Evolutionary conservation across 257 asterid species (phyloP).

Genomic region (Apocynum venetum): DNA sequence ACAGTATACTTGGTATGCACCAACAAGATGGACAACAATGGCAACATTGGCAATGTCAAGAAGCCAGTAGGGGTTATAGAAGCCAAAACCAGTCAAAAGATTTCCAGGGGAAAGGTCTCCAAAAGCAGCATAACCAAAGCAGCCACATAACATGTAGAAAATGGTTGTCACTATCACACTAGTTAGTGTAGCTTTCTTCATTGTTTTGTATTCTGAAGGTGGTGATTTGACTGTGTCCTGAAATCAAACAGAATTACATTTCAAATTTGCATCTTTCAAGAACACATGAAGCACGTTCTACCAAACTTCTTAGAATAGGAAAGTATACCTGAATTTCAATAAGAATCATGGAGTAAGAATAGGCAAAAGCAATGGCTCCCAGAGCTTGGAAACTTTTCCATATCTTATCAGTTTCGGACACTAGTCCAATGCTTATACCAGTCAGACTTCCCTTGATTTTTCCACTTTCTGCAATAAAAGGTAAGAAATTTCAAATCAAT

Average conservation of each 20-base stretch:
- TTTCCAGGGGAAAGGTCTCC: conserved; percentile 86
- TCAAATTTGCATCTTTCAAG: not conserved
- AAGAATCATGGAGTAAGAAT: conserved; percentile 74
- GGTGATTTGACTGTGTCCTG: conserved; percentile 83
- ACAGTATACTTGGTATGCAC: conserved; percentile 88
- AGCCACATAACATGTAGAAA: conserved; percentile 92
- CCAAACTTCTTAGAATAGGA: not conserved
- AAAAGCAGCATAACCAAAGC: conserved; percentile 88
- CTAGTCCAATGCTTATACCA: conserved; percentile 69
- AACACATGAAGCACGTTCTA: not conserved
- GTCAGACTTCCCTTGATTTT: conserved; percentile 61
- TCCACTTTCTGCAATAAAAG: conserved; percentile 41
- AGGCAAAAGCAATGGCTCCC: conserved; percentile 85
- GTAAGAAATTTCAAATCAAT: not conserved
- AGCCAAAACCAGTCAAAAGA: conserved; percentile 83
- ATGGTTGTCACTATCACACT: conserved; percentile 70
- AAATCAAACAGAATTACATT: not conserved
- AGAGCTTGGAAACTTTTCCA: conserved; percentile 83
- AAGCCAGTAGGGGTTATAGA: conserved; percentile 85
- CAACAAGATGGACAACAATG: conserved; percentile 71
- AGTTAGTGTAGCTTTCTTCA: conserved; percentile 67
- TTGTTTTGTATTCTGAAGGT: conserved; percentile 69
- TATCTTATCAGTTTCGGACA: conserved; percentile 51
- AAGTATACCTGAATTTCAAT: conserved; percentile 65
- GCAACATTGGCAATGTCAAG: conserved; percentile 80